Conservation (phyloP, 305 asterid species). For the Fraxinus xanthoxyloides region DNA sequence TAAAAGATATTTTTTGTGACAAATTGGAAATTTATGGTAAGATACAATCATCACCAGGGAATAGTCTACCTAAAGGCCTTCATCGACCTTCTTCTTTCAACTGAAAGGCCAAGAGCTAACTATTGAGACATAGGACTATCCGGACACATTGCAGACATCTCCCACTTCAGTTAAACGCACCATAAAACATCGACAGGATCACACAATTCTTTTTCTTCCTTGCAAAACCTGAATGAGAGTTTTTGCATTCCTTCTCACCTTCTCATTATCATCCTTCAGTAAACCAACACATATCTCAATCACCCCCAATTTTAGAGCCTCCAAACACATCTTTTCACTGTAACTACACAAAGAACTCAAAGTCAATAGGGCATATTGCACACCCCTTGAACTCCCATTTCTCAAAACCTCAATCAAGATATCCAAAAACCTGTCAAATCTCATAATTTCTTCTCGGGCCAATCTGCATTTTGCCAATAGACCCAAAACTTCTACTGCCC, state of each 20-base stretch:
- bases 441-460: constrained; percentile 74
- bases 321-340: constrained; percentile 47
- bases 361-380: constrained; percentile 66
- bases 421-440: constrained; percentile 44
- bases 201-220: constrained; percentile 41
- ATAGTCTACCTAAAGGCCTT: not conserved
- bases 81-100: not conserved
- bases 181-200: not conserved
- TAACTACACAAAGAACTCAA: constrained; percentile 57
- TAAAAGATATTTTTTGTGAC: constrained; percentile 16
- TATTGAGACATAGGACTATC: not conserved
- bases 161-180: constrained; percentile 19
- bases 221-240: constrained; percentile 70
- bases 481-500: constrained; percentile 87
- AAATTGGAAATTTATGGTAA: not conserved
- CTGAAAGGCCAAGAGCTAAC: not conserved
- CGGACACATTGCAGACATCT: not conserved
- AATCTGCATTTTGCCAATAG: constrained; percentile 63
- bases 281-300: constrained; percentile 61
- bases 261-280: constrained; percentile 82
- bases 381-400: constrained; percentile 84
- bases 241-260: constrained; percentile 74
- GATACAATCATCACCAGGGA: not conserved
- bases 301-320: constrained; percentile 54
- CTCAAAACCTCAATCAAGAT: constrained; percentile 51